phyloP scores from a whole-genome alignment of 1,284 basidiomycete genomes.

The Apiotrichum laibachii region DNA sequence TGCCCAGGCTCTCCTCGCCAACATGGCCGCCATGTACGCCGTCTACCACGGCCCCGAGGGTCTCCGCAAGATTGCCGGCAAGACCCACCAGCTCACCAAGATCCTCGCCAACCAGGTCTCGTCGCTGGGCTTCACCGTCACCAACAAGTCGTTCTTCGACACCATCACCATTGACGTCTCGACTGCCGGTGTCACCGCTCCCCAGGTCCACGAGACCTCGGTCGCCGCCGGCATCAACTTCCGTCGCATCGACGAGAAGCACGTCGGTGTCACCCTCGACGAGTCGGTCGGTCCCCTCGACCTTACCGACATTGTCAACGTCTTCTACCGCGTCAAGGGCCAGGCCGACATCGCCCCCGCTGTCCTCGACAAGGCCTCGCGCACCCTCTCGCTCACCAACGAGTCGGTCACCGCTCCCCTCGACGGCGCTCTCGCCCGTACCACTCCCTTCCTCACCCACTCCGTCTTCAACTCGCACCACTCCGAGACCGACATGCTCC shows the following conservation, averaged over 20 bases:
- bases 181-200: conserved; percentile 56
- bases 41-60: conserved; percentile 94
- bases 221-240: conserved; percentile 75
- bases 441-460: conserved; percentile 75
- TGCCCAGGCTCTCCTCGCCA: conserved; percentile 84
- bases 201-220: conserved; percentile 69
- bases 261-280: conserved; percentile 86
- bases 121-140: conserved; percentile 64
- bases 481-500: conserved; percentile 96
- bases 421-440: conserved; percentile 60
- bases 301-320: conserved; percentile 72
- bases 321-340: conserved; percentile 62
- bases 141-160: conserved; percentile 78
- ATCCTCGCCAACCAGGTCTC: conserved; percentile 71
- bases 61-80: conserved; percentile 78
- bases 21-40: conserved; percentile 97
- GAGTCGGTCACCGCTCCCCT: conserved; percentile 52
- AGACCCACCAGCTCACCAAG: conserved; percentile 84
- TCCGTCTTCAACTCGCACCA: conserved; percentile 92
- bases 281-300: conserved; percentile 79
- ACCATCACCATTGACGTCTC: conserved; percentile 83
- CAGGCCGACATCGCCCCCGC: conserved; percentile 46
- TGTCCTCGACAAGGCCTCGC: conserved; percentile 47
- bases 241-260: conserved; percentile 70
- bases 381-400: conserved; percentile 35